Percentiles rank a stretch among this genome's conserved stretches.
These are phyloP conservation scores for Hawksworthiomyces lignivorus DNA, from an alignment of 2,329 filamentous ascomycete genomes.

Conservation along the genomic window DNA sequence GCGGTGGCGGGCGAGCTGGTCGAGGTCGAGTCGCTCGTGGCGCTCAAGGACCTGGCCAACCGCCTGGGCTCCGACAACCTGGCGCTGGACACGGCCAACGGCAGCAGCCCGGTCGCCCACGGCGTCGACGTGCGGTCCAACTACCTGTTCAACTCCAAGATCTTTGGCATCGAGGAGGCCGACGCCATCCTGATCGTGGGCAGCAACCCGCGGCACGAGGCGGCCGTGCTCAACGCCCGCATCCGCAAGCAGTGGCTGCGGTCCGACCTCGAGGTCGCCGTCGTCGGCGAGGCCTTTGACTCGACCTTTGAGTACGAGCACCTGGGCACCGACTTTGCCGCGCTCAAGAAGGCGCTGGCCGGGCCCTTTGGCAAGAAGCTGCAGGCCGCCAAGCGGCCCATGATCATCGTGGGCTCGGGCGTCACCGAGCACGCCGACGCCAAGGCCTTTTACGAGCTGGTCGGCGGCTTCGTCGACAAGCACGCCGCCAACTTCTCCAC, in stretches of 20 bases:
- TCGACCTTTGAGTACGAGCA: conserved; percentile 96
- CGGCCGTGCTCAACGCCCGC: conserved; percentile 87
- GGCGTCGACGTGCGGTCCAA: conserved; percentile 90
- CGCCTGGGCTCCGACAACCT: conserved; percentile 94
- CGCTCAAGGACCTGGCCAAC: conserved; percentile 96
- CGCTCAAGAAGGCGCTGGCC: conserved; percentile 76
- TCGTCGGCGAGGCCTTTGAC: conserved; percentile 84
- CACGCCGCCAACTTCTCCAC: conserved; percentile 82
- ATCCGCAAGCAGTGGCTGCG: conserved; percentile 98
- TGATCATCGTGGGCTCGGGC: conserved; percentile 93
- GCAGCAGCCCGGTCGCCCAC: conserved; percentile 77
- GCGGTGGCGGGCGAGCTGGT: conserved; percentile 83
- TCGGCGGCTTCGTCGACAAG: conserved; percentile 89
- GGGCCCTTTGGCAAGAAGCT: conserved; percentile 93
- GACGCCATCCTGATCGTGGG: conserved; percentile 88
- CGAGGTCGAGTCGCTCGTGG: conserved; percentile 88
- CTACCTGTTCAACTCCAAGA: conserved; percentile 94
- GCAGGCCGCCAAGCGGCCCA: conserved; percentile 76
- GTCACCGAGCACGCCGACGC: conserved; percentile 86
- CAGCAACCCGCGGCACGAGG: conserved; percentile 92
- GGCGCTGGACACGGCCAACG: conserved; percentile 80
- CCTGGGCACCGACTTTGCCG: conserved; percentile 68
- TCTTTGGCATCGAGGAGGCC: conserved; percentile 88
- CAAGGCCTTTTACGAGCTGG: conserved; percentile 85
- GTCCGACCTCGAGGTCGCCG: conserved; percentile 85